Evolutionary conservation across 257 asterid species (phyloP).

Genomic region (Thymus quinquecostatus): DNA sequence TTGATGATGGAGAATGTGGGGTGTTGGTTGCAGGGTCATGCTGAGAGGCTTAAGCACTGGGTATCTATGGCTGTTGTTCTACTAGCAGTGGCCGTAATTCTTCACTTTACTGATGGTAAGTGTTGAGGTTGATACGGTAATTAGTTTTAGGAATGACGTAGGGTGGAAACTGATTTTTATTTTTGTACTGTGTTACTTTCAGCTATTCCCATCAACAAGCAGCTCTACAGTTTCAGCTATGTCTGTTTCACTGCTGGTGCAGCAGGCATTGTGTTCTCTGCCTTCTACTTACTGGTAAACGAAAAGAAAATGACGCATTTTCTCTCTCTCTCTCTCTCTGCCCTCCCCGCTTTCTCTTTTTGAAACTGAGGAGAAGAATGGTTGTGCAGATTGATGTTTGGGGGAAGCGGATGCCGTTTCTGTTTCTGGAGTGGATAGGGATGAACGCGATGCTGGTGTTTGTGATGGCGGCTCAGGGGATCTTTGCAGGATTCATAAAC

Average conservation of each 20-base stretch:
- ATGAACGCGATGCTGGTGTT: conserved; percentile 94
- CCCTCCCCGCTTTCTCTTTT: not conserved
- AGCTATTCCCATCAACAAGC: conserved; percentile 94
- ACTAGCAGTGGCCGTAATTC: conserved; percentile 53
- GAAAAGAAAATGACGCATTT: too few relatives aligned
- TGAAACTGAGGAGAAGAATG: not conserved
- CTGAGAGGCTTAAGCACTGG: conserved; percentile 88
- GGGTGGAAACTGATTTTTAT: too few relatives aligned
- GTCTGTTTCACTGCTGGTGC: conserved; percentile 90
- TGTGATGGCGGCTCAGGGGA: conserved; percentile 90
- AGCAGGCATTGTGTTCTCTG: conserved; percentile 81
- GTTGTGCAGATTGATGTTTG: conserved; percentile 52
- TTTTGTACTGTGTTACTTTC: conserved; percentile 19
- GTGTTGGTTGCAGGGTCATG: conserved; percentile 81
- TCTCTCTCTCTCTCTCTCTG: conserved; percentile 11
- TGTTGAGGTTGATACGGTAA: not conserved
- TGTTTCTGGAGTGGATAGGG: conserved; percentile 95
- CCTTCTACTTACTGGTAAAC: conserved; percentile 71
- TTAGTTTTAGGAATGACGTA: not conserved
- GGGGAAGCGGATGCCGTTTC: conserved; percentile 65
- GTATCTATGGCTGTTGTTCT: conserved; percentile 67
- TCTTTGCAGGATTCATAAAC: conserved; percentile 70
- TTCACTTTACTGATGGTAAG: conserved; percentile 86
- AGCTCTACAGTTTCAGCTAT: conserved; percentile 87
- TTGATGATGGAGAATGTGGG: not conserved